These are phyloP conservation scores for Xylariaceae sp. DNA, from an alignment of 2,329 filamentous ascomycete genomes.

Conservation along the genomic window DNA sequence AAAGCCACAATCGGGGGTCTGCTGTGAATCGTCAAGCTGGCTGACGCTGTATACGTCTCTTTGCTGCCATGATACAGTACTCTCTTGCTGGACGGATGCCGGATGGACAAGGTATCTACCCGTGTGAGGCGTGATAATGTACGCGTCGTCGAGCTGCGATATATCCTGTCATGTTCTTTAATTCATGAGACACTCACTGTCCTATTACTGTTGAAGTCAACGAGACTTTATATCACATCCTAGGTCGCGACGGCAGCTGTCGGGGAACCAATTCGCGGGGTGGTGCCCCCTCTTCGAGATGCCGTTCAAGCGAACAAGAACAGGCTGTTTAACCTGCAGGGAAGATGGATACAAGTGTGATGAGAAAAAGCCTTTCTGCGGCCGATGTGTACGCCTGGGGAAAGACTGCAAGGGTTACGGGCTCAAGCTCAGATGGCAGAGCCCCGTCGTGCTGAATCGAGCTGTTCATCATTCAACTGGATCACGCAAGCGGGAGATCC, in stretches of 20 bases:
- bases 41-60: neutral
- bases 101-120: neutral
- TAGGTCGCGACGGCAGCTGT: neutral
- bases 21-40: neutral
- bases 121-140: neutral
- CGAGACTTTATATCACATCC: neutral
- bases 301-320: constrained; percentile 29
- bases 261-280: neutral
- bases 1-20: neutral
- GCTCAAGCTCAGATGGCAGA: constrained; percentile 31
- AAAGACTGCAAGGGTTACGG: constrained; percentile 34
- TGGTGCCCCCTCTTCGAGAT: too few species aligned
- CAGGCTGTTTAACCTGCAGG: constrained; percentile 31
- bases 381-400: constrained; percentile 30
- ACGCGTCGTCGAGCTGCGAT: neutral
- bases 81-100: too few species aligned
- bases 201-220: neutral
- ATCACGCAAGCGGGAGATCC: constrained; percentile 7
- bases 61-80: neutral
- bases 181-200: neutral
- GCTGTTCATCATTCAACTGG: constrained; percentile 6
- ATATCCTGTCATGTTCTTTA: neutral
- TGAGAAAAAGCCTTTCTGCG: constrained; percentile 32
- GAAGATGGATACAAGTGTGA: constrained; percentile 36
- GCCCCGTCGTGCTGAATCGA: constrained; percentile 12